Evolutionary conservation across 192 early-diverging fungal genomes (phyloP).

Genomic region (Coemansia sp.): DNA sequence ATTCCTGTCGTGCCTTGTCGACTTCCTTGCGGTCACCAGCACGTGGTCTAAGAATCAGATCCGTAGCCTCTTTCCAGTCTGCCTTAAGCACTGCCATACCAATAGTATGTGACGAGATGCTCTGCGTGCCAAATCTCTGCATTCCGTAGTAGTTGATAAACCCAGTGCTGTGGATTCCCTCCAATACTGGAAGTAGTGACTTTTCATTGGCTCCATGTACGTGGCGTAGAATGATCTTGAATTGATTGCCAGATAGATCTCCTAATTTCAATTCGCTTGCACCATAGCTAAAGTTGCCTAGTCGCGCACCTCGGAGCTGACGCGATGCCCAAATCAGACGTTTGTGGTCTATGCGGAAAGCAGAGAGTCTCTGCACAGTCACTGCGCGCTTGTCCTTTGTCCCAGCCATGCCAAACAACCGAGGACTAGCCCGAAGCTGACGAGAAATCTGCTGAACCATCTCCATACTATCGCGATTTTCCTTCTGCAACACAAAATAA

Average conservation of each 20-base stretch:
- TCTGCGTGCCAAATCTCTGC: slow-evolving; percentile 94
- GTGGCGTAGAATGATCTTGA: slow-evolving; percentile 77
- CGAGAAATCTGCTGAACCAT: slow-evolving; percentile 58
- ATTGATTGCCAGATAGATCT: slow-evolving; percentile 86
- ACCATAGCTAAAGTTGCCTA: slow-evolving; percentile 80
- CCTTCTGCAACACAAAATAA: slow-evolving; percentile 89
- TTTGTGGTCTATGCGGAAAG: slow-evolving; percentile 54
- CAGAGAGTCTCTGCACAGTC: slow-evolving; percentile 82
- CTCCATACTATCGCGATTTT: slow-evolving; percentile 91
- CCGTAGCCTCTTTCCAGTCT: slow-evolving; percentile 70
- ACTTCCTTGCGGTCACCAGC: slow-evolving; percentile 66
- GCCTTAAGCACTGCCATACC: slow-evolving; percentile 73
- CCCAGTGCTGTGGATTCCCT: slow-evolving; percentile 67
- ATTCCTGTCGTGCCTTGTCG: slow-evolving; percentile 64
- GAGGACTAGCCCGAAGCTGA: slow-evolving; percentile 21
- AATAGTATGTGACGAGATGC: slow-evolving; percentile 75
- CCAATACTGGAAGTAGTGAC: slow-evolving; percentile 58
- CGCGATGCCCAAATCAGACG: slow-evolving; percentile 21
- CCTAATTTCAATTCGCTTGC: slow-evolving; percentile 71
- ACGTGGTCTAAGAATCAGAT: slow-evolving; percentile 84
- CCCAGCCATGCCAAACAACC: slow-evolving; percentile 80
- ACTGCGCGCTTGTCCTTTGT: slow-evolving; percentile 93
- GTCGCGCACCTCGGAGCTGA: slow-evolving; percentile 26
- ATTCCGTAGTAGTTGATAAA: slow-evolving; percentile 99
- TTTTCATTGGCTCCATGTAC: slow-evolving; percentile 52